Percentiles rank a stretch among this genome's conserved stretches.
Evolutionary conservation across 345 rosid genomes (phyloP).

Genomic region (Corymbia maculata): DNA sequence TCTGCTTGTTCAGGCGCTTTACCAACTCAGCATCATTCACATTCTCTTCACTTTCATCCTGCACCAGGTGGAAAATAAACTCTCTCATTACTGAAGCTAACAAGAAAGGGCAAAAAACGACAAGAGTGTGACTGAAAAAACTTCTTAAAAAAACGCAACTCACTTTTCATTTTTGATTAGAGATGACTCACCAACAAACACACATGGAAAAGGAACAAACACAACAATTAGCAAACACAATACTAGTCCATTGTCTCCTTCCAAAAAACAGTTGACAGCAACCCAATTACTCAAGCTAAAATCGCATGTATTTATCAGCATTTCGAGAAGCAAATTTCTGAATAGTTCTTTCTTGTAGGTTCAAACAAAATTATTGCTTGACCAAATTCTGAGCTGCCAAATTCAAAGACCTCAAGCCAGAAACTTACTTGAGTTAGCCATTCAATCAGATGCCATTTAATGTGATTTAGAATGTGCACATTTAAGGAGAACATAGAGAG

Average conservation of each 20-base stretch:
- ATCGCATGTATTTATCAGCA: background rate
- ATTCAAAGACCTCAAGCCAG: background rate
- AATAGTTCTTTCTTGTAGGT: background rate
- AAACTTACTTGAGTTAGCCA: background rate
- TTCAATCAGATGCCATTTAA: background rate
- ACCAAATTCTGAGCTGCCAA: background rate
- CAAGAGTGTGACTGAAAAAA: background rate
- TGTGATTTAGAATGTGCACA: background rate
- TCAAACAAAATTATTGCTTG: background rate
- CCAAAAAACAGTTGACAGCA: background rate
- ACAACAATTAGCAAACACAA: background rate
- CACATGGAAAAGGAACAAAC: background rate
- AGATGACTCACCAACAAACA: no score
- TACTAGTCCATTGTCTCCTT: background rate
- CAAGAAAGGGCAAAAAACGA: background rate
- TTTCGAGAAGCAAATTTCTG: background rate
- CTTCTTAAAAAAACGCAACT: background rate
- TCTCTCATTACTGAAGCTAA: background rate
- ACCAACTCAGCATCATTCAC: constrained; percentile 37
- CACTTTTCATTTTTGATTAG: background rate
- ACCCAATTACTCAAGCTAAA: background rate
- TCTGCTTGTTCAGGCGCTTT: constrained; percentile 64
- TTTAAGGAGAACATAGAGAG: background rate
- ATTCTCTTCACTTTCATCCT: constrained; percentile 15
- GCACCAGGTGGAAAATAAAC: background rate